A percentile compares a stretch with the other conserved stretches of the same genome.
These are phyloP conservation scores for Fraxinus velutina DNA, from an alignment of 305 asterid genomes.

Conservation along the genomic window DNA sequence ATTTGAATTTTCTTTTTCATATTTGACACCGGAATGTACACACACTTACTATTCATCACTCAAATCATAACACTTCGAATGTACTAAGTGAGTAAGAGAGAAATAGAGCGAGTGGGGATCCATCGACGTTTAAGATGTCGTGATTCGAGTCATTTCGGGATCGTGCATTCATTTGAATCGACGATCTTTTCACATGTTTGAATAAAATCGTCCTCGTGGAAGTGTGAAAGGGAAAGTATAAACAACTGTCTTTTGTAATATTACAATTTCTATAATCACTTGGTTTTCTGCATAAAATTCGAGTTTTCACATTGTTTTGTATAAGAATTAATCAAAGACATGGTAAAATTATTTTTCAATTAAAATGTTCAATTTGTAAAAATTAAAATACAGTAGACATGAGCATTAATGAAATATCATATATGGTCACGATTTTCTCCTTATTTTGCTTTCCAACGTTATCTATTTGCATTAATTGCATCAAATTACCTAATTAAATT, in stretches of 20 bases:
- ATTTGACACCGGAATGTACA: background rate
- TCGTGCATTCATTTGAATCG: background rate
- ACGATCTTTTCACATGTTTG: background rate
- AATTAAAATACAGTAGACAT: background rate
- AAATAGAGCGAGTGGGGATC: background rate
- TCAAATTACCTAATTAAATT: constrained; percentile 16
- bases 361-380: background rate
- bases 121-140: background rate
- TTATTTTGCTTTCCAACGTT: constrained; percentile 19
- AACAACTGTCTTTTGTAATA: background rate
- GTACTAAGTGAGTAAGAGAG: background rate
- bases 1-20: background rate
- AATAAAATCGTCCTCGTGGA: background rate
- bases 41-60: background rate
- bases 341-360: background rate
- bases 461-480: constrained; percentile 30
- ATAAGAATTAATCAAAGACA: background rate
- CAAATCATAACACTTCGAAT: background rate
- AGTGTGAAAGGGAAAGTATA: background rate
- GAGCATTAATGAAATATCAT: constrained; percentile 32
- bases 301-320: background rate
- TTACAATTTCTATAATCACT: background rate
- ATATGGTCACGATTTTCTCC: constrained; percentile 15
- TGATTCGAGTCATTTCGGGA: background rate
- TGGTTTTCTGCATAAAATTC: background rate